Evolutionary conservation across 768 basidiomycete genomes (phyloP).

Genomic region (Roridomyces roridus): DNA sequence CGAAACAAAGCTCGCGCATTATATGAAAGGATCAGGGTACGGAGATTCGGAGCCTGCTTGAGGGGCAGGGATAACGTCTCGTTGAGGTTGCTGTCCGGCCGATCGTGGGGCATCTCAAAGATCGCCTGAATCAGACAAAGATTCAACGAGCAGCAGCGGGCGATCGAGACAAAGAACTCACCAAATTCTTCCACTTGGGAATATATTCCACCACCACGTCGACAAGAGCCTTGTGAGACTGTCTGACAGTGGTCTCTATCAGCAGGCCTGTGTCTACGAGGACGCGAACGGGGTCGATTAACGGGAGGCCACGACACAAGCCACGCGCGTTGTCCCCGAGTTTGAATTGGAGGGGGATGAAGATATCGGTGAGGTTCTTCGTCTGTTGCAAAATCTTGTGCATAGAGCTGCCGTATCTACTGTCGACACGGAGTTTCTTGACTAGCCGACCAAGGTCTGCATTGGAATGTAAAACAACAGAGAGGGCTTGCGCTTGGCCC

Average conservation of each 20-base stretch:
- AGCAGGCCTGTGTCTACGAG: neutral
- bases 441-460: slow-evolving; percentile 3
- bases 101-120: neutral
- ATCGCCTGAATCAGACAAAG: neutral
- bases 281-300: neutral
- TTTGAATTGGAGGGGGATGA: neutral
- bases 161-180: neutral
- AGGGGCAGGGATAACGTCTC: neutral
- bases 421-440: slow-evolving; percentile 18
- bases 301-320: slow-evolving; percentile 3
- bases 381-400: slow-evolving; percentile 7
- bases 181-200: slow-evolving; percentile 2
- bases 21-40: neutral
- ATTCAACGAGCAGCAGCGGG: neutral
- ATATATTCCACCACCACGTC: neutral
- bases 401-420: slow-evolving; percentile 10
- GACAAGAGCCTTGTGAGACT: neutral
- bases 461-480: neutral
- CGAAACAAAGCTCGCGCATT: neutral
- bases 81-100: too few species aligned
- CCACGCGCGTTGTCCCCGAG: slow-evolving; percentile 6
- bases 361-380: slow-evolving; percentile 3
- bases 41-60: neutral
- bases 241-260: too few species aligned
- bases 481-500: slow-evolving; percentile 8